Evolutionary conservation across 2,329 filamentous ascomycete species (phyloP), one percentile per base, ranked within the genome.

Genomic region (Volutella citrinella): DNA sequence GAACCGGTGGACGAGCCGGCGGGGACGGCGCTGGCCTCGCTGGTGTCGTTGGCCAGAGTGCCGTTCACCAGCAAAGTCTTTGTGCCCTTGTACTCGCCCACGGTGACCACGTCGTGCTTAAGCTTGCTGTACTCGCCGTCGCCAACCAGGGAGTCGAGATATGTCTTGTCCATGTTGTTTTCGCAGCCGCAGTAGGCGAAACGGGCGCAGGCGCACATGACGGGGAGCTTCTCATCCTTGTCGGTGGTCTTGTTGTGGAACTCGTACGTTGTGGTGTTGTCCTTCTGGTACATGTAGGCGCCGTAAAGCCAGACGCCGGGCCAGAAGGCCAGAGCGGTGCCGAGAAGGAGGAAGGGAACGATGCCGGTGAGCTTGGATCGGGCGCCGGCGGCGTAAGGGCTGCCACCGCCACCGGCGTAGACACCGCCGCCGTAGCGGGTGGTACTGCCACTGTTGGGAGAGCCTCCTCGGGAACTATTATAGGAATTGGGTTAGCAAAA

Each of bases 1-100:
- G 6, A 15, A 10, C 20, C 21, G 27, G 13, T 31, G 13, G 18
- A 19, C 32, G 8, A 28, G 20, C 20, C 36, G 6, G 63, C 56
- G 29, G 61, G 56, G 7, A 68, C 56, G 5, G 56, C 56, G 11
- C 41, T 29, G 6, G 65, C 40, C 1, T 72, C 68, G 0, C 77
- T 81, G 1, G 81, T 84, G 30, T 77, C 87, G 52, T 89, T 87
- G 55, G 80, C 76, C 5, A 91, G 64, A 0, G 82, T 85, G n/a
- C 87, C 87, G 56, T 89, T 88, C 55, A 91, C 64, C 19, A 86
- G 66, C 22, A 93, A 72, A 2, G 76, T 82, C 42, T 63, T 63
- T 2, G 72, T 82, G 30, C 78, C 78, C 36, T 86, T 81, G 41
- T 83, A 57, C 15, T 57, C 38, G 4, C 72, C 76, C 2, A 90